These are phyloP conservation scores for Aspergillus latus DNA, from an alignment of 2,329 filamentous ascomycete species.

Conservation along the genomic window DNA sequence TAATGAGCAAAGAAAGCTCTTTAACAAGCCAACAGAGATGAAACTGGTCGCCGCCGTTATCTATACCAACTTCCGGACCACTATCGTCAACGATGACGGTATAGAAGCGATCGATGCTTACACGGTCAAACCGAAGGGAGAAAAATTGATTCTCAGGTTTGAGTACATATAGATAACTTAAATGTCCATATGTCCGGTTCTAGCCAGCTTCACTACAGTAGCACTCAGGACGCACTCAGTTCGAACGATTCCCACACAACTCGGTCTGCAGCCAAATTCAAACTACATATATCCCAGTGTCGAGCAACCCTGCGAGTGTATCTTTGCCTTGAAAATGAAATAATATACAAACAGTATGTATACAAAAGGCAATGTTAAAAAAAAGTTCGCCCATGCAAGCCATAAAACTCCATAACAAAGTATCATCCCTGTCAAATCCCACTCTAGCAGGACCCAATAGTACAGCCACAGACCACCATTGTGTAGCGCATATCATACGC, in stretches of 20 bases:
- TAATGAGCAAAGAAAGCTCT: not conserved
- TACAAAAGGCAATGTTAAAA: conserved; percentile 9
- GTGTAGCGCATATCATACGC: not conserved
- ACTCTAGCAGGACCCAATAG: not conserved
- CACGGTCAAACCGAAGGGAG: conserved; percentile 58
- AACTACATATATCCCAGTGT: not conserved
- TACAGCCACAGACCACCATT: not conserved
- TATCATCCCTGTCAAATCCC: not conserved
- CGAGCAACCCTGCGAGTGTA: not conserved
- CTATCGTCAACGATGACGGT: conserved; percentile 61
- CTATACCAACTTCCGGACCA: conserved; percentile 65
- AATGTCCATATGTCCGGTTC: not conserved
- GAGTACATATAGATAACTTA: conserved; percentile 28
- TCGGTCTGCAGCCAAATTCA: not conserved
- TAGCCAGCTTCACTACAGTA: not conserved
- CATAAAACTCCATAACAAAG: conserved; percentile 12
- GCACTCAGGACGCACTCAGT: not conserved
- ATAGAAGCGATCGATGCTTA: conserved; percentile 68
- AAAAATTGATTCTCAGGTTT: conserved; percentile 61
- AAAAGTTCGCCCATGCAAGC: conserved; percentile 6
- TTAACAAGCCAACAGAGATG: conserved; percentile 57
- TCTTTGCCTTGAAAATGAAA: conserved; percentile 4
- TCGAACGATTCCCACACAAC: not conserved
- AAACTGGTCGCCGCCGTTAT: conserved; percentile 69
- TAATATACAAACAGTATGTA: conserved; percentile 18